Conservation (phyloP, 1,284 basidiomycete genomes). For the Leccinum fuscescens region DNA sequence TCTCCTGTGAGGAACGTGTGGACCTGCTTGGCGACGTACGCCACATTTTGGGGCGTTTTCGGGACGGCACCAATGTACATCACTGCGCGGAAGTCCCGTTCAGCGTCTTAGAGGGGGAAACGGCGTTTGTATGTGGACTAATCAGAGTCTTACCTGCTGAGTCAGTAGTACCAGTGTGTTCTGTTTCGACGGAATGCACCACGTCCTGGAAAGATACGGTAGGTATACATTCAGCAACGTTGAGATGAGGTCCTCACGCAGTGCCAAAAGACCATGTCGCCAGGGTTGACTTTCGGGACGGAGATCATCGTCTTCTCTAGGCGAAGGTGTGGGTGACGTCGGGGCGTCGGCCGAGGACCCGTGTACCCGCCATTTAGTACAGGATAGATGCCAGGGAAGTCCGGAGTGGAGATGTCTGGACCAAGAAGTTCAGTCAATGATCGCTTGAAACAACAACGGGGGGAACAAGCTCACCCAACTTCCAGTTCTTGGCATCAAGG, state of each 20-base stretch:
- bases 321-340: conserved; percentile 64
- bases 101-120: neutral
- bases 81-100: conserved; percentile 35
- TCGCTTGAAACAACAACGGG: neutral
- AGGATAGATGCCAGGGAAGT: conserved; percentile 58
- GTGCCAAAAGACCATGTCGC: conserved; percentile 88
- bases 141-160: conserved; percentile 54
- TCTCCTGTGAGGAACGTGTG: conserved; percentile 57
- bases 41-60: conserved; percentile 59
- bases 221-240: neutral
- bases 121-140: neutral
- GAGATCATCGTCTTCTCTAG: conserved; percentile 75
- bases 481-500: conserved; percentile 66
- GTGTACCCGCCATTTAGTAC: conserved; percentile 40
- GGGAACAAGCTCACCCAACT: conserved; percentile 48
- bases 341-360: conserved; percentile 53
- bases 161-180: conserved; percentile 67
- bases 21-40: conserved; percentile 64
- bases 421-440: neutral
- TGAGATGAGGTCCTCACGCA: conserved; percentile 40
- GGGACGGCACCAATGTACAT: conserved; percentile 86
- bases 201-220: conserved; percentile 47
- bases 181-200: conserved; percentile 76
- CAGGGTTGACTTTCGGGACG: conserved; percentile 71
- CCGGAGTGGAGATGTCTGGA: conserved; percentile 51